These are phyloP conservation scores for Pseudogymnoascus destructans DNA, from an alignment of 2,329 filamentous ascomycete genomes.

Conservation along the genomic window DNA sequence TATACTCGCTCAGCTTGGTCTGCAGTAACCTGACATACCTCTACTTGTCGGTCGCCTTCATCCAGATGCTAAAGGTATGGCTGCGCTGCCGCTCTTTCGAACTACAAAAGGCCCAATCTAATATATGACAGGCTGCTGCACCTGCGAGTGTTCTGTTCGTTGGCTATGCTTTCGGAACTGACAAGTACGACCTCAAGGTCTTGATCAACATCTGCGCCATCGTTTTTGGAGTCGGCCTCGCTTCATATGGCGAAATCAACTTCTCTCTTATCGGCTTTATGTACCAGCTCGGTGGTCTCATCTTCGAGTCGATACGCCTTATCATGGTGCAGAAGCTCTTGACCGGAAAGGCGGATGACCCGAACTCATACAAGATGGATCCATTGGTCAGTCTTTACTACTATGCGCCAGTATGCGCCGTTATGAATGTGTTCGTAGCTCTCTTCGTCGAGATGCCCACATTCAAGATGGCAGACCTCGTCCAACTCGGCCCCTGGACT, in stretches of 20 bases:
- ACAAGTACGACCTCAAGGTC: slow-evolving; percentile 4
- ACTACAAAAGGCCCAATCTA: slow-evolving; percentile 23
- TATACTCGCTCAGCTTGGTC: slow-evolving; percentile 52
- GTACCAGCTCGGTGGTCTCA: slow-evolving; percentile 60
- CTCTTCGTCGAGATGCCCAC: slow-evolving; percentile 53
- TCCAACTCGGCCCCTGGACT: slow-evolving; percentile 45
- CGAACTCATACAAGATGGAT: slow-evolving; percentile 53
- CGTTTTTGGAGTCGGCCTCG: slow-evolving; percentile 38
- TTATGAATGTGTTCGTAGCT: slow-evolving; percentile 64
- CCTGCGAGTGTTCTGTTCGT: slow-evolving; percentile 8
- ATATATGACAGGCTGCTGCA: background rate
- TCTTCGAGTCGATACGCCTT: slow-evolving; percentile 69
- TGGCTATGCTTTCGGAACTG: slow-evolving; percentile 1
- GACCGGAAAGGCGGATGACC: slow-evolving; percentile 33
- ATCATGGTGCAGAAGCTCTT: slow-evolving; percentile 80
- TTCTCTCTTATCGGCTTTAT: slow-evolving; percentile 54
- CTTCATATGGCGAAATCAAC: slow-evolving; percentile 50
- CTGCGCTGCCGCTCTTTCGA: slow-evolving; percentile 43
- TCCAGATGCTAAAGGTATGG: slow-evolving; percentile 64
- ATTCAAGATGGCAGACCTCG: slow-evolving; percentile 53
- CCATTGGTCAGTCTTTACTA: slow-evolving; percentile 81
- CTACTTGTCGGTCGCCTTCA: slow-evolving; percentile 54
- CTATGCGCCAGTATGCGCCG: slow-evolving; percentile 71
- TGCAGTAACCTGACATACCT: slow-evolving; percentile 57
- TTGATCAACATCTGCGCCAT: slow-evolving; percentile 37